Conservation (phyloP, 2,329 filamentous ascomycete genomes). For the Aspergillus sp. region DNA sequence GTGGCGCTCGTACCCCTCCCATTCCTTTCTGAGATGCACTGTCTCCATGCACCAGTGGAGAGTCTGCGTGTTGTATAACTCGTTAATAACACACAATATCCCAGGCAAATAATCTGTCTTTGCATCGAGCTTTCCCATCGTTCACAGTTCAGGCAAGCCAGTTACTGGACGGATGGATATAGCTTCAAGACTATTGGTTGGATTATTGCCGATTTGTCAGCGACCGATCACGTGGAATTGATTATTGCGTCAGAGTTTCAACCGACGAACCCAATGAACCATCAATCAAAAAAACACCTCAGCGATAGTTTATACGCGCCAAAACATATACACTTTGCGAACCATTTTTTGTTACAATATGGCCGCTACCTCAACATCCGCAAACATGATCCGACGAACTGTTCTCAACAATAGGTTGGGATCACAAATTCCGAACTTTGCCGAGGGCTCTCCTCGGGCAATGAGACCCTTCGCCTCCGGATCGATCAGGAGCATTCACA, state of each 20-base stretch:
- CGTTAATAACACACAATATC: neutral
- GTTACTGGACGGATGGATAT: constrained; percentile 16
- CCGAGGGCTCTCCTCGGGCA: constrained; percentile 28
- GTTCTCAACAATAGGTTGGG: constrained; percentile 25
- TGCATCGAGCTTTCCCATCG: neutral
- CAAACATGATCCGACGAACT: constrained; percentile 31
- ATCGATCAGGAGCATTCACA: constrained; percentile 42
- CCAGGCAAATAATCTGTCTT: neutral
- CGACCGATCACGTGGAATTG: constrained; percentile 24
- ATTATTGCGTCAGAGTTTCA: constrained; percentile 34
- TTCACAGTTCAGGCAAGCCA: neutral
- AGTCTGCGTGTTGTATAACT: neutral
- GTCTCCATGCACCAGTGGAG: neutral
- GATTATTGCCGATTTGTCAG: constrained; percentile 28
- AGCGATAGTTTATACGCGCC: neutral
- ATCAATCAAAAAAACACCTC: constrained; percentile 1
- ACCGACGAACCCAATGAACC: neutral
- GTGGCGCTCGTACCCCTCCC: neutral
- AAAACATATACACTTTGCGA: neutral
- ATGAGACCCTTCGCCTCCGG: constrained; percentile 29
- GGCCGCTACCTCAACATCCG: constrained; percentile 34
- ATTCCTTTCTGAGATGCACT: neutral
- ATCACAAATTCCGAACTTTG: constrained; percentile 15
- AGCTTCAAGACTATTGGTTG: constrained; percentile 23
- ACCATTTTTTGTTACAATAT: constrained; percentile 19